Conservation (phyloP, 108 stramenopile species). For the Stephanodiscus triporus region DNA sequence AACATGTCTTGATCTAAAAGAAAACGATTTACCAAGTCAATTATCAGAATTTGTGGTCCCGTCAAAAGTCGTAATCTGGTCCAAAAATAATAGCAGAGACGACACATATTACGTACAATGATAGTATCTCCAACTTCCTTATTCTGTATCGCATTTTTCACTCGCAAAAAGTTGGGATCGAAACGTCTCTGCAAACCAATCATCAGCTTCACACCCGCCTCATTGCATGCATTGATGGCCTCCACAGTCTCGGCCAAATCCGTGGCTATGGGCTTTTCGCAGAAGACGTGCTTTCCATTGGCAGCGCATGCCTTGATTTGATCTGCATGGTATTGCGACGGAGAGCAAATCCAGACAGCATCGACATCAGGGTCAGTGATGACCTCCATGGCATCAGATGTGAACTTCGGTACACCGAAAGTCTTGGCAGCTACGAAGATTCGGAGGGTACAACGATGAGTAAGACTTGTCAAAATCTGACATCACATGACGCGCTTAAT, state of each 20-base stretch:
- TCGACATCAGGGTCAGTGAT: slow-evolving; percentile 94
- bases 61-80: too few relatives aligned
- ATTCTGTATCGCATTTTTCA: slow-evolving; percentile 73
- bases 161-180: slow-evolving; percentile 94
- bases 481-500: background rate
- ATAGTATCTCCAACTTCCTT: slow-evolving; percentile 92
- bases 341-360: slow-evolving; percentile 98
- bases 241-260: slow-evolving; percentile 94
- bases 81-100: background rate
- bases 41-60: background rate
- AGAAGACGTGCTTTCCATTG: slow-evolving; percentile 93
- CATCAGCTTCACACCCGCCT: slow-evolving; percentile 93
- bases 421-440: slow-evolving; percentile 66
- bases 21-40: background rate
- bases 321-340: slow-evolving; percentile 91
- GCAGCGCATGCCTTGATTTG: slow-evolving; percentile 94
- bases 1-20: slow-evolving; percentile 82
- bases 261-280: slow-evolving; percentile 96
- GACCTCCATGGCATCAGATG: slow-evolving; percentile 88
- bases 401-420: slow-evolving; percentile 87
- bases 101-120: slow-evolving; percentile 57
- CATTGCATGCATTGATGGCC: slow-evolving; percentile 93
- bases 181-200: slow-evolving; percentile 95
- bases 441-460: background rate
- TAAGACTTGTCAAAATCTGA: background rate